Base-by-base conservation (phyloP, 1,139 yeast genomes). In the Suhomyces yuchorum region DNA sequence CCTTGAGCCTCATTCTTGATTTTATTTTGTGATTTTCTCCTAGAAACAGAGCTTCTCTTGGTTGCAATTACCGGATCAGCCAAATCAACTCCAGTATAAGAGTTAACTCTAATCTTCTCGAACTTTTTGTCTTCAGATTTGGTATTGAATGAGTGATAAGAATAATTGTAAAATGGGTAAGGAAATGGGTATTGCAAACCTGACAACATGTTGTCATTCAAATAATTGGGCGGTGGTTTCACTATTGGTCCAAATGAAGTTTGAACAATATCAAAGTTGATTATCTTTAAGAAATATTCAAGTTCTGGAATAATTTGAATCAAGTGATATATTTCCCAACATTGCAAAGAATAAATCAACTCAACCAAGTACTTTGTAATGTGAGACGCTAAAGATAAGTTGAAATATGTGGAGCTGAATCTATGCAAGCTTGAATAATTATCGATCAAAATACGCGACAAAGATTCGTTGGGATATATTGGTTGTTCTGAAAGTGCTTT, bases 161-260 rank as follows among this genome's bases (percentile, higher is more conserved):
- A 73, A 53, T 66, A 75, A 47, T 75, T 75, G 56, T 75, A 75
- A 51, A 75, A 75, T 33, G 80, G 79, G 49, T 71, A 75, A 4
- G 80, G 80, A 50, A 70, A 75, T 12, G 80, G 78, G 49, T 71
- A 75, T 50, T 72, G 75, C 37, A 74, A 67, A 1, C 80, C 80
- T 50, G 68, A 70, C 32, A 70, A 62, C 71, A 75, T 66, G 20
- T 67, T 61, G 40, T 66, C 66, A 36, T 63, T 65, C 52, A 73
- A 53, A 50, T 63, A 73, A 50, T 73, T 74, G 38, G 60, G 62
- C 0, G 80, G 80, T 1, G 80, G 80, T 43, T 63, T 61, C 12
- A 75, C 69, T 20, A 75, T 53, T 5, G 70, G 67, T 0, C 80
- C 80, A 52, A 71, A 71, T 2, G 73, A 63, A 2, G 78, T 72